Conservation (phyloP, 495 filamentous ascomycete genomes). For the Saxophila tyrrhenica region DNA sequence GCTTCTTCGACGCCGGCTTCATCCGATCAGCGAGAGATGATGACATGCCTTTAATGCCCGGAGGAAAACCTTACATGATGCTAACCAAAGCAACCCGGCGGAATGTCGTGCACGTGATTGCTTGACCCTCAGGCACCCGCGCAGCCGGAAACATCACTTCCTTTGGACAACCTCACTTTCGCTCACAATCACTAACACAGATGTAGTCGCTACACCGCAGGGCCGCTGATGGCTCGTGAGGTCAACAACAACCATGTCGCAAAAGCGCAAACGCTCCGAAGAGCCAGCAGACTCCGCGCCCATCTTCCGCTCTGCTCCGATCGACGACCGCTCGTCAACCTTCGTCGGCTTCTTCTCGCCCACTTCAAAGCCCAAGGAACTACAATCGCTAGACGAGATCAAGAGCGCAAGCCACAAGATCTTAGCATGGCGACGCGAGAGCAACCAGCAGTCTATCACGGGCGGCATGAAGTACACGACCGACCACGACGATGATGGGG, state of each 20-base stretch:
- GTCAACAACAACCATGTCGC: constrained; percentile 15
- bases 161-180: too few species aligned
- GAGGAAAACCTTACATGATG: neutral
- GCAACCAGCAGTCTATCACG: constrained; percentile 24
- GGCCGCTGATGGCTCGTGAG: neutral
- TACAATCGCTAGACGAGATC: constrained; percentile 29
- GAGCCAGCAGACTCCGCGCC: neutral
- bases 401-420: constrained; percentile 32
- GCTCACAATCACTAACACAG: too few species aligned
- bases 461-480: constrained; percentile 23
- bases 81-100: too few species aligned
- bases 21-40: neutral
- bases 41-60: neutral
- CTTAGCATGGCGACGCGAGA: constrained; percentile 30
- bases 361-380: constrained; percentile 22
- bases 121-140: neutral
- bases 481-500: constrained; percentile 38
- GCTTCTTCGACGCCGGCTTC: neutral
- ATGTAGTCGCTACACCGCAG: too few species aligned
- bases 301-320: constrained; percentile 27
- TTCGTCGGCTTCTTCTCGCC: constrained; percentile 35
- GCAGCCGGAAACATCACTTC: too few species aligned
- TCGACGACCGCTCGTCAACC: constrained; percentile 32
- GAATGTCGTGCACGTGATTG: too few species aligned
- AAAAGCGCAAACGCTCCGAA: constrained; percentile 20